Percentiles rank a stretch among this genome's conserved stretches.
phyloP scores from a whole-genome alignment of 2,329 filamentous ascomycete genomes.

The Microsporum canis region DNA sequence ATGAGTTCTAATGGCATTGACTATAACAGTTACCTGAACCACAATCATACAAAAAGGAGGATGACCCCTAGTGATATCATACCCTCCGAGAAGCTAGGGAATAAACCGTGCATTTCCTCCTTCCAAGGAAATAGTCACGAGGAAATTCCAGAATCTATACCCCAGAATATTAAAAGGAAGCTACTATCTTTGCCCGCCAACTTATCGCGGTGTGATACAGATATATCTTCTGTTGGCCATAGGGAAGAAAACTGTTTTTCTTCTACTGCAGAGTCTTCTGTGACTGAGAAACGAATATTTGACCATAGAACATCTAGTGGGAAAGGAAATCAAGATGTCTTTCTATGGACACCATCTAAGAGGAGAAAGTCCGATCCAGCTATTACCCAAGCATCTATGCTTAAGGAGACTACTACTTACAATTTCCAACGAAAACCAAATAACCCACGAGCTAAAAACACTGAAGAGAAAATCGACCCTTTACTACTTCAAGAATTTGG shows the following conservation, averaged over 20 bases:
- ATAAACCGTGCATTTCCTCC: background rate
- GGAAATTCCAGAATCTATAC: background rate
- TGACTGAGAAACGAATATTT: background rate
- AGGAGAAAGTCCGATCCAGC: background rate
- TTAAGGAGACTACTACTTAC: background rate
- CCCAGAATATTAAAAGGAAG: background rate
- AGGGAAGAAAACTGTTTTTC: background rate
- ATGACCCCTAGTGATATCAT: background rate
- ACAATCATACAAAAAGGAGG: too few species aligned
- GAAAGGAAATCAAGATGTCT: background rate
- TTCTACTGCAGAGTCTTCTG: background rate
- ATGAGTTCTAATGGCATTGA: background rate
- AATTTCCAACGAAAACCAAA: background rate
- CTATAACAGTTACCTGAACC: background rate
- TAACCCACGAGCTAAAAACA: too few species aligned
- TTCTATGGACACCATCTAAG: background rate
- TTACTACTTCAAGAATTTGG: slow-evolving; percentile 32
- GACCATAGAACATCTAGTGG: background rate
- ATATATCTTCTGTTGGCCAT: too few species aligned
- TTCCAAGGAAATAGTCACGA: background rate
- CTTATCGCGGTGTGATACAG: background rate
- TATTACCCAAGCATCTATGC: background rate
- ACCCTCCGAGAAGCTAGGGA: background rate
- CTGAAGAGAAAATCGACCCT: slow-evolving; percentile 23
- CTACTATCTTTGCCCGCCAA: background rate